Evolutionary conservation across 768 basidiomycete genomes (phyloP).

Genomic region (Lactarius quietus): DNA sequence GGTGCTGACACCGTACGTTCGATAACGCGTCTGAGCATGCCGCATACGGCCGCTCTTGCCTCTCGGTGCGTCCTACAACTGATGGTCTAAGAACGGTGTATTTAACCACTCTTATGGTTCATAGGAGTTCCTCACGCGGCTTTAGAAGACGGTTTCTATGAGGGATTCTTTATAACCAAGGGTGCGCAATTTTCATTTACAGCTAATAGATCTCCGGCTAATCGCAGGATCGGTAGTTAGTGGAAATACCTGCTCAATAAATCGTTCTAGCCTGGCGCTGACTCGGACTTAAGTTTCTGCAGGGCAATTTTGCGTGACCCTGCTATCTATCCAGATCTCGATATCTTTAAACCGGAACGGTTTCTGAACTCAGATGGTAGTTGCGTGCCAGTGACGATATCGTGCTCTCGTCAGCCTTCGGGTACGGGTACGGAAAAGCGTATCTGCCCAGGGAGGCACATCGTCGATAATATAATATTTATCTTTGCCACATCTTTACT

Average conservation of each 20-base stretch:
- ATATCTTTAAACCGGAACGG: conserved; percentile 46
- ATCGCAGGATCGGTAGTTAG: background rate
- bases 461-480: conserved; percentile 5
- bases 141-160: background rate
- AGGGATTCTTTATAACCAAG: background rate
- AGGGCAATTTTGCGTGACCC: conserved; percentile 40
- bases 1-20: conserved; percentile 4
- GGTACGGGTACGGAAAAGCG: conserved; percentile 26
- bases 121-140: background rate
- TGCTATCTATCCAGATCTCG: conserved; percentile 45
- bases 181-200: background rate
- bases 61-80: background rate
- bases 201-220: background rate
- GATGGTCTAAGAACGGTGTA: background rate
- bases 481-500: conserved; percentile 6
- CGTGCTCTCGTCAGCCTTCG: conserved; percentile 11
- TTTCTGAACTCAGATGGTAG: conserved; percentile 28
- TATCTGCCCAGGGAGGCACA: conserved; percentile 25
- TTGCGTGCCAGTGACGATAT: conserved; percentile 18
- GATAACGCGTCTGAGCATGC: background rate
- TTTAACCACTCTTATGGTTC: background rate
- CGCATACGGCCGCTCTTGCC: background rate
- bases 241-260: background rate
- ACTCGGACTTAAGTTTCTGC: background rate
- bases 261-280: background rate